Percentiles rank a stretch among this genome's conserved stretches.
Evolutionary conservation across 2,329 filamentous ascomycete species (phyloP).

Genomic region (Xylaria hypoxylon): DNA sequence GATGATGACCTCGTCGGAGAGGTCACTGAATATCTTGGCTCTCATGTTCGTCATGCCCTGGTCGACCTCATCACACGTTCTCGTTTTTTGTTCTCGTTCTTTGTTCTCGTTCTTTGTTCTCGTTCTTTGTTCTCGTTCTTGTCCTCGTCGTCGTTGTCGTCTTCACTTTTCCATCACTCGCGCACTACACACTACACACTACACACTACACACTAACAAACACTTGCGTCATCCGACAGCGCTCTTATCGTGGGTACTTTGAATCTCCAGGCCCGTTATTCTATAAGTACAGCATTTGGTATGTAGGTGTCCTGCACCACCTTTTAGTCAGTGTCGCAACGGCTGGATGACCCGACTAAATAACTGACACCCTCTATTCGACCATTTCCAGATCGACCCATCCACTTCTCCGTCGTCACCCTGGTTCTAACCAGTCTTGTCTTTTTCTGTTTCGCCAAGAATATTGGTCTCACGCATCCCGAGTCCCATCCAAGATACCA

Average conservation of each 20-base stretch:
- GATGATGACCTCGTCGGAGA: slow-evolving; percentile 20
- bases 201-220: slow-evolving; percentile 14
- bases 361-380: neutral
- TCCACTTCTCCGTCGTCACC: slow-evolving; percentile 52
- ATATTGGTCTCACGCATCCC: slow-evolving; percentile 22
- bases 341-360: neutral
- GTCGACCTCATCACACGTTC: neutral
- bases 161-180: no score
- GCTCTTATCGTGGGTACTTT: slow-evolving; percentile 41
- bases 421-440: slow-evolving; percentile 44
- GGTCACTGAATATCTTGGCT: slow-evolving; percentile 6
- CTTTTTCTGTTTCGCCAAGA: slow-evolving; percentile 39
- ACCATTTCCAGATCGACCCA: slow-evolving; percentile 48
- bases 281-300: slow-evolving; percentile 54
- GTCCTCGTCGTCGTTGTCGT: no score
- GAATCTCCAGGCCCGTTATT: slow-evolving; percentile 51
- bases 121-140: neutral
- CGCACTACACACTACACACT: no score
- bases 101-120: neutral
- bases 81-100: neutral
- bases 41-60: slow-evolving; percentile 23
- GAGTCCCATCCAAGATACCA: slow-evolving; percentile 28
- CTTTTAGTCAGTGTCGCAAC: neutral
- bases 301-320: slow-evolving; percentile 35
- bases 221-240: slow-evolving; percentile 30